These are phyloP conservation scores for Pleurotus platypus DNA, from an alignment of 768 basidiomycete genomes.

Conservation along the genomic window DNA sequence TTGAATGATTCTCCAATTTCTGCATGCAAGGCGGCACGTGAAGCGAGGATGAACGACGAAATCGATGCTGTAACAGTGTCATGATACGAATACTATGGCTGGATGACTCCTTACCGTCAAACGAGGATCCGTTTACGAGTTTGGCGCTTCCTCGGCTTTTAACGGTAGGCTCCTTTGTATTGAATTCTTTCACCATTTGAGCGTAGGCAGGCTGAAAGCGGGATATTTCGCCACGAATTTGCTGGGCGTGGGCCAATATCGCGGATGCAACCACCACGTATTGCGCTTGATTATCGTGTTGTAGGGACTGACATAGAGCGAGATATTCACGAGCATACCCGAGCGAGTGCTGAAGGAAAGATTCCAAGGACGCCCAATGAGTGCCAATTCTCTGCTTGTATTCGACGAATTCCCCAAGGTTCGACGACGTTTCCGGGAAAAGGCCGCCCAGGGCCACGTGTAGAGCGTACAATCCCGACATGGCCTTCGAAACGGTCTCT, in stretches of 20 bases:
- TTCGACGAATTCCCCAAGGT: background rate
- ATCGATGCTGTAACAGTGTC: background rate
- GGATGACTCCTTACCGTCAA: background rate
- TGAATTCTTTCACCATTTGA: background rate
- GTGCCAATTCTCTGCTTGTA: background rate
- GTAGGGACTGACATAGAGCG: background rate
- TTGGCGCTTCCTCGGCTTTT: background rate
- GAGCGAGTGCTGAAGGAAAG: background rate
- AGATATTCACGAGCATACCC: conserved; percentile 1
- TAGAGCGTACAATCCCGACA: background rate
- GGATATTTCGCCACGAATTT: background rate
- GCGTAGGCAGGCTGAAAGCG: background rate
- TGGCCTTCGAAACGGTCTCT: background rate
- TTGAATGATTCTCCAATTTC: background rate
- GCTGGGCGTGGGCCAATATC: background rate
- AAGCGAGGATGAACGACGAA: background rate
- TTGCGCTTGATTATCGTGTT: background rate
- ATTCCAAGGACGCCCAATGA: background rate
- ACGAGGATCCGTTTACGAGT: background rate
- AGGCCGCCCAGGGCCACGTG: background rate
- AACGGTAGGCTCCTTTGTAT: background rate
- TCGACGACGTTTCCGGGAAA: background rate
- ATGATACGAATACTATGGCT: background rate
- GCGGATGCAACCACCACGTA: background rate
- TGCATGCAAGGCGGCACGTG: background rate